A percentile compares a stretch with the other conserved stretches of the same genome.
Conservation (phyloP, 2,329 filamentous ascomycete species). For the Fusarium denticulatum region DNA sequence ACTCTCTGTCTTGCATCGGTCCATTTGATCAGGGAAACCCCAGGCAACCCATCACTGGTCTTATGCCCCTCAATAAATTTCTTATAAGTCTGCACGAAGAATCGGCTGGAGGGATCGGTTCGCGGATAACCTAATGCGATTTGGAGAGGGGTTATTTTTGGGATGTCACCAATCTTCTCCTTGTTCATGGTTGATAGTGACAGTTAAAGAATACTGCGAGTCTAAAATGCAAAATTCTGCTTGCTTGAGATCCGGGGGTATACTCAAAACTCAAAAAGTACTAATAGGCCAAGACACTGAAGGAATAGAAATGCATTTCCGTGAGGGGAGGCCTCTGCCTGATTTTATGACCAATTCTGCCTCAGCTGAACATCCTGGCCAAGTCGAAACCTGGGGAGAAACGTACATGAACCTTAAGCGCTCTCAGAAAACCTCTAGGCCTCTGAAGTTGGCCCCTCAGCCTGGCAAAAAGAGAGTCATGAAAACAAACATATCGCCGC, state of each 20-base stretch:
- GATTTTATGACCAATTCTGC: neutral
- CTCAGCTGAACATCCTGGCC: neutral
- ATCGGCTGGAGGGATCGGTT: neutral
- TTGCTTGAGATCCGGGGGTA: no score
- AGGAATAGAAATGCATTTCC: neutral
- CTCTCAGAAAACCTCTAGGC: neutral
- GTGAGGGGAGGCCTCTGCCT: neutral
- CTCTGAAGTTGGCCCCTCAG: neutral
- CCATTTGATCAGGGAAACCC: neutral
- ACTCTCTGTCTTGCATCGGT: neutral
- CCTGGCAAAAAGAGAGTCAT: neutral
- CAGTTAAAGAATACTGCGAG: neutral
- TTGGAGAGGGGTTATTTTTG: neutral
- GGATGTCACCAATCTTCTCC: neutral
- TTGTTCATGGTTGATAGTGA: neutral
- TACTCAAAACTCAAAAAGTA: no score
- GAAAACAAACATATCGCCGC: neutral
- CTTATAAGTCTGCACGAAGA: neutral
- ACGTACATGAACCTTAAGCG: neutral
- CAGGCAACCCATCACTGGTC: fast-evolving
- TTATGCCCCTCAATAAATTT: neutral
- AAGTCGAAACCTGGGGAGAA: neutral
- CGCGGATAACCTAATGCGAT: neutral
- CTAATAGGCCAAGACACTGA: neutral
- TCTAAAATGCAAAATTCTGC: fast-evolving